Evolutionary conservation across 345 rosid genomes (phyloP).

Genomic region (Abelmoschus esculentus): DNA sequence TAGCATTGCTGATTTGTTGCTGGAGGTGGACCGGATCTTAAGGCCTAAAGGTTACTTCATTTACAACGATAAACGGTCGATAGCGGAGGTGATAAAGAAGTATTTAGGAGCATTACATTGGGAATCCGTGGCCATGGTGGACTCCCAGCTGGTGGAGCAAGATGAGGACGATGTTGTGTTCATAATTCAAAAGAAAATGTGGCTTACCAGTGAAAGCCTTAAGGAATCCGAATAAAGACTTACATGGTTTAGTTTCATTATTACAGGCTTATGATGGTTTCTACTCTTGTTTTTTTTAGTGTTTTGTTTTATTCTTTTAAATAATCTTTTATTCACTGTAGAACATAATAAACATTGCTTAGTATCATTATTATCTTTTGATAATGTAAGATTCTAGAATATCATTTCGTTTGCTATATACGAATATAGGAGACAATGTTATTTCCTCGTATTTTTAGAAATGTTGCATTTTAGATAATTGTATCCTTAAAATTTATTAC

Average conservation of each 20-base stretch:
- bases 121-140: slow-evolving; percentile 56
- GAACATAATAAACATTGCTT: not conserved
- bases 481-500: no score
- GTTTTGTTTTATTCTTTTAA: not conserved
- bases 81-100: slow-evolving; percentile 61
- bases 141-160: slow-evolving; percentile 39
- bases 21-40: slow-evolving; percentile 37
- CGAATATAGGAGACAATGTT: no score
- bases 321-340: not conserved
- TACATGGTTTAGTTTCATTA: not conserved
- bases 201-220: slow-evolving; percentile 77
- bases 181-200: slow-evolving; percentile 66
- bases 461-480: no score
- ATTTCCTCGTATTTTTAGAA: no score
- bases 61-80: slow-evolving; percentile 34
- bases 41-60: slow-evolving; percentile 39
- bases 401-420: no score
- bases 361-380: no score
- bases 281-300: not conserved
- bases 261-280: not conserved
- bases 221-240: slow-evolving; percentile 45
- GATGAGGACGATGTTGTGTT: slow-evolving; percentile 50
- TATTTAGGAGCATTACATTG: slow-evolving; percentile 64
- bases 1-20: slow-evolving; percentile 26
- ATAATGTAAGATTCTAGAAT: no score